Evolutionary conservation across 2,329 filamentous ascomycete genomes (phyloP).

Genomic region (Penicillium thymicola): DNA sequence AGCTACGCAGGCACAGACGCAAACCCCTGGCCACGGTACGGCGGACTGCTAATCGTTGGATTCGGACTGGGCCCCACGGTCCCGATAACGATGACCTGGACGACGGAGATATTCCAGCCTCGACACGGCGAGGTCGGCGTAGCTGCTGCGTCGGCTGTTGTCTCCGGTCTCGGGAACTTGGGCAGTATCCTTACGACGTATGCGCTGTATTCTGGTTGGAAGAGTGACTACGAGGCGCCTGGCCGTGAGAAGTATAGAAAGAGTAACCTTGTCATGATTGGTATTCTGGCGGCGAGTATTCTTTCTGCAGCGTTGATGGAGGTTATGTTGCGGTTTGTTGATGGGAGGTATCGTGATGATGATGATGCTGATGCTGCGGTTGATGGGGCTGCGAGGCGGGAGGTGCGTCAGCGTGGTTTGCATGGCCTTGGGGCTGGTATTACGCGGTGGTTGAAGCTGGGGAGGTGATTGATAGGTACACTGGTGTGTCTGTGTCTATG

Average conservation of each 20-base stretch:
- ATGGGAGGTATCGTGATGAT: constrained; percentile 20
- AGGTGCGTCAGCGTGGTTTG: constrained; percentile 36
- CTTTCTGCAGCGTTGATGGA: constrained; percentile 64
- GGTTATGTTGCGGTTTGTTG: constrained; percentile 53
- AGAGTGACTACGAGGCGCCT: constrained; percentile 61
- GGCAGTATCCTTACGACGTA: constrained; percentile 86
- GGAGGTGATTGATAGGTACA: neutral
- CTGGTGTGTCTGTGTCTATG: neutral
- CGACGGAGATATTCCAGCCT: constrained; percentile 82
- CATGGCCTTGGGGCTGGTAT: constrained; percentile 30
- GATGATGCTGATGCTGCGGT: constrained; percentile 13
- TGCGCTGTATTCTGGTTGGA: constrained; percentile 84
- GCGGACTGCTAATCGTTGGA: constrained; percentile 82
- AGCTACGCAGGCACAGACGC: constrained; percentile 64
- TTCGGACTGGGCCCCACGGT: constrained; percentile 89
- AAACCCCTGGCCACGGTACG: constrained; percentile 79
- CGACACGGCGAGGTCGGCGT: constrained; percentile 89
- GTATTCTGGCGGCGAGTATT: constrained; percentile 76
- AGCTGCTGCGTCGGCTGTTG: constrained; percentile 77
- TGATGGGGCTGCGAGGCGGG: constrained; percentile 37
- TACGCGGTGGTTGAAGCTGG: constrained; percentile 9
- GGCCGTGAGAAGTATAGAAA: constrained; percentile 71
- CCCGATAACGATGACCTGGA: constrained; percentile 93
- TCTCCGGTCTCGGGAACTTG: constrained; percentile 82
- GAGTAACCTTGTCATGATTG: constrained; percentile 86